Conservation (phyloP, 2,329 filamentous ascomycete genomes). For the Clarireedia monteithiana region DNA sequence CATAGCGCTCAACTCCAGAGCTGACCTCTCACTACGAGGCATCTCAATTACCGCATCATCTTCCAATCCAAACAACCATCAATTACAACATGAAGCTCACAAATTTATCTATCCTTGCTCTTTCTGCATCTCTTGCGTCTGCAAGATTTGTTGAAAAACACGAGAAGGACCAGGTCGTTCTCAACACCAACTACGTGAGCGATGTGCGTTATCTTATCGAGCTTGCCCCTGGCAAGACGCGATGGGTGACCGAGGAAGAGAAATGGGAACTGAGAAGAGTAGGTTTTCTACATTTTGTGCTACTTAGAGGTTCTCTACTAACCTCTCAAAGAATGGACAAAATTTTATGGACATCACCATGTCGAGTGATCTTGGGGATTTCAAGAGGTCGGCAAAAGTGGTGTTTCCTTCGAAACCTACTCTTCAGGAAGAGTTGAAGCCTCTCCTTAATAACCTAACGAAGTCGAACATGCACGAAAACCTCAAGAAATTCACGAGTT, state of each 20-base stretch:
- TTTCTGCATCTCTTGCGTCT: slow-evolving; percentile 43
- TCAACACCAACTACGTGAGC: slow-evolving; percentile 31
- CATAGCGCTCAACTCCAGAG: no score
- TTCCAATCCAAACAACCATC: neutral
- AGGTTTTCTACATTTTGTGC: slow-evolving; percentile 29
- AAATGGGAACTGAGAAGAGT: slow-evolving; percentile 88
- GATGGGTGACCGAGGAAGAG: slow-evolving; percentile 87
- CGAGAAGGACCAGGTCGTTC: slow-evolving; percentile 44
- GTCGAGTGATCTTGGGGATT: slow-evolving; percentile 53
- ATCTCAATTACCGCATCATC: no score
- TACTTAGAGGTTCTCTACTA: slow-evolving; percentile 6
- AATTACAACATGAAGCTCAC: slow-evolving; percentile 42
- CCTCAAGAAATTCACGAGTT: slow-evolving; percentile 69
- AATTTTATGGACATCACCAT: slow-evolving; percentile 95
- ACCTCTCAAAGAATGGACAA: slow-evolving; percentile 59
- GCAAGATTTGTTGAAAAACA: slow-evolving; percentile 49
- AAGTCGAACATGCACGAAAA: slow-evolving; percentile 72
- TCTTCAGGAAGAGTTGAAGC: slow-evolving; percentile 57
- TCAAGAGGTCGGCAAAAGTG: slow-evolving; percentile 36
- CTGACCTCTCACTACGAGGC: no score
- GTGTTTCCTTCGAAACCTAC: slow-evolving; percentile 60
- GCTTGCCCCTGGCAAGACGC: slow-evolving; percentile 70
- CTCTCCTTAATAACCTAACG: slow-evolving; percentile 60
- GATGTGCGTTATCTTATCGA: slow-evolving; percentile 68
- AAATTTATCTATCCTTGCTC: slow-evolving; percentile 40